Percentiles rank a stretch among this genome's conserved stretches.
phyloP scores from a whole-genome alignment of 495 filamentous ascomycete species.

The Xylaria acuta region DNA sequence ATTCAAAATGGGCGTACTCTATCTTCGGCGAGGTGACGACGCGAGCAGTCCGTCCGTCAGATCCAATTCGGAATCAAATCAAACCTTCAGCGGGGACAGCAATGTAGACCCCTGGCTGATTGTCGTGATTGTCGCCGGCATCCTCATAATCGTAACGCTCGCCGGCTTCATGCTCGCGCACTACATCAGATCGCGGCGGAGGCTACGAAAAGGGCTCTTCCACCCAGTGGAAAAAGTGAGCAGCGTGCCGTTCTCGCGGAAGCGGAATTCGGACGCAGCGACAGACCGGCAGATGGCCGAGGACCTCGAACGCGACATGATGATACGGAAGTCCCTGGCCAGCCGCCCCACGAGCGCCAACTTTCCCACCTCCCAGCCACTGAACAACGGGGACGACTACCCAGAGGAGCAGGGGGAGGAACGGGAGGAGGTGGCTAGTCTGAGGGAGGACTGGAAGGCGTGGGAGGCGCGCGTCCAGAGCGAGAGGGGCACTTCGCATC shows the following conservation, averaged over 20 bases:
- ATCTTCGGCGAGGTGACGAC: not conserved
- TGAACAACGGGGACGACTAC: constrained; percentile 19
- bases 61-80: not conserved
- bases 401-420: constrained; percentile 9
- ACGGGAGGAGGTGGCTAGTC: constrained; percentile 5
- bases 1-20: constrained; percentile 17
- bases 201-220: constrained; percentile 20
- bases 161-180: constrained; percentile 35
- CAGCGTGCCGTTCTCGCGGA: constrained; percentile 27
- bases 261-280: constrained; percentile 35
- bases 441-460: constrained; percentile 39
- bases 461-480: constrained; percentile 39
- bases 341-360: constrained; percentile 36
- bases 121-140: constrained; percentile 36
- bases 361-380: not conserved
- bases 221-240: constrained; percentile 31
- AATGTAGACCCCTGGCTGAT: constrained; percentile 42
- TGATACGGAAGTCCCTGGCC: constrained; percentile 57
- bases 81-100: not conserved
- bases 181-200: constrained; percentile 35
- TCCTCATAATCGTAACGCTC: constrained; percentile 34
- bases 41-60: not conserved
- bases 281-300: constrained; percentile 39
- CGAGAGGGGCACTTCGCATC: constrained; percentile 37
- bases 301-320: constrained; percentile 47